phyloP scores from a whole-genome alignment of 1,284 basidiomycete genomes.

The Rhodotorula sp. region DNA sequence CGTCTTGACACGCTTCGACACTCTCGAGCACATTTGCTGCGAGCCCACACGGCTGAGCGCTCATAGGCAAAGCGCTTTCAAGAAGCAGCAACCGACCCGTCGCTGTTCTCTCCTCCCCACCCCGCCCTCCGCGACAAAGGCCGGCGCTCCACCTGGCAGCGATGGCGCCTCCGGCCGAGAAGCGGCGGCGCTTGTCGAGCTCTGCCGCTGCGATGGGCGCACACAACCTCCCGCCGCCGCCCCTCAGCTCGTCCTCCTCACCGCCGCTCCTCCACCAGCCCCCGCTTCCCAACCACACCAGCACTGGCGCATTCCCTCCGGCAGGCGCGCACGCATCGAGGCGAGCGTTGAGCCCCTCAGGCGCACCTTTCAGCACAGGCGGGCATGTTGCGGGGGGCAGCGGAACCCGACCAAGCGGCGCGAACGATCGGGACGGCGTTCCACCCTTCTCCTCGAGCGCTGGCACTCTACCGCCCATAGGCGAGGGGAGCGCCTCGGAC shows the following conservation, averaged over 20 bases:
- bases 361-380: too few species aligned
- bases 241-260: not conserved
- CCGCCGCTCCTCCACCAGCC: not conserved
- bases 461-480: not conserved
- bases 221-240: not conserved
- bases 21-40: too few species aligned
- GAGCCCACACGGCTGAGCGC: too few species aligned
- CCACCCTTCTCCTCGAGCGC: not conserved
- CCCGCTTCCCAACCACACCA: not conserved
- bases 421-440: not conserved
- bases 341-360: too few species aligned
- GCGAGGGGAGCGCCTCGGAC: not conserved
- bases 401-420: too few species aligned
- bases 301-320: not conserved
- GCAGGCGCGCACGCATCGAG: too few species aligned
- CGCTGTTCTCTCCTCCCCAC: not conserved
- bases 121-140: not conserved
- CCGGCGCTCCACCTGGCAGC: not conserved
- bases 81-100: too few species aligned
- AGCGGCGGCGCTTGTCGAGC: constrained; percentile 2
- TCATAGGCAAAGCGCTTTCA: too few species aligned
- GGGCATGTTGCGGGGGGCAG: too few species aligned
- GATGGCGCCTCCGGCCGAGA: not conserved
- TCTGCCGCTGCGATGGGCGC: not conserved
- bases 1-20: too few species aligned